Base-by-base conservation (phyloP, 1,139 yeast species). In the Sugiyamaella paludigena region DNA sequence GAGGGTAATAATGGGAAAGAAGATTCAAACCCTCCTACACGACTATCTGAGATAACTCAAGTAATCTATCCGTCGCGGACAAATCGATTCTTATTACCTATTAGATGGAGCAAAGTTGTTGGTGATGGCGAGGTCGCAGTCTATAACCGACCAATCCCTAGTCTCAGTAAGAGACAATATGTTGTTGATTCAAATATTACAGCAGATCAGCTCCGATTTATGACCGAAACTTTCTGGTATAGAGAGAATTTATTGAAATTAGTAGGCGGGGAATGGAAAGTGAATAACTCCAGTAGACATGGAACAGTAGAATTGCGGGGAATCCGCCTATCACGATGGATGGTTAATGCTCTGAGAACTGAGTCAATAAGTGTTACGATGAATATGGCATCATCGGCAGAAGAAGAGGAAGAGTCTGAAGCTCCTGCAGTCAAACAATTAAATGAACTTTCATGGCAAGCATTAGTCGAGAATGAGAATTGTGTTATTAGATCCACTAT, bases 141-240 rank as follows among this genome's bases (percentile, higher is more conserved):
- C 30, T 63, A 79, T 13, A 64, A 69, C 3, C 66, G 67, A 36
- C 77, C 80, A 0, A 83, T 91, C 29, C 98, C 98, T n/a, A 82
- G 87, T 28, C 69, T 89, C 38, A 67, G 85, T 36, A 79, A 81
- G 40, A 81, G 82, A 52, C 96, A 89, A 66, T 87, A 82, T 61
- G 74, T 88, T 15, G 77, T 82, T 32, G 84, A 84, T 58, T 77
- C 80, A 45, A 77, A 75, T 45, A 62, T 81, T 28, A 70, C 80
- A 0, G 80, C 78, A 2, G 71, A 77, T 68, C 58, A 83, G 77
- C 49, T 86, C 78, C 50, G 73, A 68, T 55, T 64, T 56, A 38
- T 81, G 68, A 75, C 80, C 51, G 82, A 81, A 55, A 70, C 79
- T 6, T 92, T 89, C 65, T 92, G 98, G 98, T 77, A 85, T 50